Evolutionary conservation across 176 grass and related monocot genomes (phyloP).

Genomic region (barley (Hordeum vulgare)): DNA sequence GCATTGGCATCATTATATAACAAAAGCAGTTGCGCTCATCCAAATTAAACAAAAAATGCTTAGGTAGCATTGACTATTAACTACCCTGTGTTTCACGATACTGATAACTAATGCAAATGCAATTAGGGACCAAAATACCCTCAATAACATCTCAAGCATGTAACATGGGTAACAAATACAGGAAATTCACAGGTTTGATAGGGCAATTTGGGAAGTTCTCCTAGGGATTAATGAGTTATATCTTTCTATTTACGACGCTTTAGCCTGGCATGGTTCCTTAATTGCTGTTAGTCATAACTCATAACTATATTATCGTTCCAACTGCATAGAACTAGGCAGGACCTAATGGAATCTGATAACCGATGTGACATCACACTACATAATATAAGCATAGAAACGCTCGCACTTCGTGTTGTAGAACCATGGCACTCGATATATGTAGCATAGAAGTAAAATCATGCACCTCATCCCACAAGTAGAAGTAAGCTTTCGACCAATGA

Average conservation of each 20-base stretch:
- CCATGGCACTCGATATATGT: neutral
- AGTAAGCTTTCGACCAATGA: slow-evolving; percentile 96
- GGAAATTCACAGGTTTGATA: neutral
- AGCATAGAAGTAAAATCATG: slow-evolving; percentile 22
- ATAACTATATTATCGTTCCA: neutral
- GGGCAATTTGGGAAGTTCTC: neutral
- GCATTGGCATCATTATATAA: neutral
- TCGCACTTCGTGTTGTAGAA: slow-evolving; percentile 5
- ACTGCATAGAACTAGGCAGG: neutral
- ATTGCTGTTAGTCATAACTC: neutral
- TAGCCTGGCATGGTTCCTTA: neutral
- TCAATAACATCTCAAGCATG: neutral
- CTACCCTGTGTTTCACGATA: neutral
- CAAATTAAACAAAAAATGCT: neutral
- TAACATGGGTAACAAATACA: neutral
- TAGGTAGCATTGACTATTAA: neutral
- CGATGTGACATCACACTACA: neutral
- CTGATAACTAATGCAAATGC: neutral
- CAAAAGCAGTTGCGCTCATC: neutral
- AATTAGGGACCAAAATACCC: neutral
- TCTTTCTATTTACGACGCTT: neutral
- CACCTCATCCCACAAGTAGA: slow-evolving; percentile 99
- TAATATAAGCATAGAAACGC: neutral
- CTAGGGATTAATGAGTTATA: neutral
- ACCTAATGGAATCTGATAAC: neutral